Conservation (phyloP, 192 early-diverging fungal genomes). For the Backusella liffmaniae region DNA sequence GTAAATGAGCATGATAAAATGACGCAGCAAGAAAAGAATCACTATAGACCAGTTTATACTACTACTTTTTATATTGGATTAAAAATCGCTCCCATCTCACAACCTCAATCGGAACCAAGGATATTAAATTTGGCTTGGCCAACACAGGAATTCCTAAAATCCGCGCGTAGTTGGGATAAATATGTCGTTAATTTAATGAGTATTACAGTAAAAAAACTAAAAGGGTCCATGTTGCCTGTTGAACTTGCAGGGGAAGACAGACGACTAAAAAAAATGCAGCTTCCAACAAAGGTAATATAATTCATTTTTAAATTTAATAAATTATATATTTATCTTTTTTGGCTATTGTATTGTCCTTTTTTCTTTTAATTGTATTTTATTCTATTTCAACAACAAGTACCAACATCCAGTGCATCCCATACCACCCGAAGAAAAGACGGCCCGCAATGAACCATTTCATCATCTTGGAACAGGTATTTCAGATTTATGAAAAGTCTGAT, state of each 20-base stretch:
- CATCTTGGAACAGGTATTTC: not conserved
- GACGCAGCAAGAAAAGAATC: conserved; percentile 10
- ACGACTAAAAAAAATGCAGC: not conserved
- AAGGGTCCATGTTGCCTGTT: conserved; percentile 12
- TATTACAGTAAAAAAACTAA: conserved; percentile 61
- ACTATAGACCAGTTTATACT: conserved; percentile 55
- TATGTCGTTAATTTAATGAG: conserved; percentile 67
- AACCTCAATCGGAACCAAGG: conserved; percentile 43
- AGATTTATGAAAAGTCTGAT: not conserved
- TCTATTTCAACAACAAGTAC: not conserved
- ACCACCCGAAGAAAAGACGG: not conserved
- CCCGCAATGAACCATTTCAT: not conserved
- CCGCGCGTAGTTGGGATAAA: conserved; percentile 83
- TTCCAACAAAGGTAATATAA: conserved; percentile 9
- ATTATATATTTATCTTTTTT: not conserved
- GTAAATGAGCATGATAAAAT: conserved; percentile 10
- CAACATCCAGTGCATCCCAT: not conserved
- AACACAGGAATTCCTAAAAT: conserved; percentile 74
- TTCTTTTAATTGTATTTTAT: not conserved
- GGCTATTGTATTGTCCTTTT: not conserved
- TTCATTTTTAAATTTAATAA: not conserved
- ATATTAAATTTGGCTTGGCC: conserved; percentile 81
- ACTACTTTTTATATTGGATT: conserved; percentile 93
- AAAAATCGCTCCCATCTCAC: conserved; percentile 55
- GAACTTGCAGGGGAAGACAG: not conserved